phyloP scores from a whole-genome alignment of 2,329 filamentous ascomycete genomes.

The Colletotrichum simmondsii region DNA sequence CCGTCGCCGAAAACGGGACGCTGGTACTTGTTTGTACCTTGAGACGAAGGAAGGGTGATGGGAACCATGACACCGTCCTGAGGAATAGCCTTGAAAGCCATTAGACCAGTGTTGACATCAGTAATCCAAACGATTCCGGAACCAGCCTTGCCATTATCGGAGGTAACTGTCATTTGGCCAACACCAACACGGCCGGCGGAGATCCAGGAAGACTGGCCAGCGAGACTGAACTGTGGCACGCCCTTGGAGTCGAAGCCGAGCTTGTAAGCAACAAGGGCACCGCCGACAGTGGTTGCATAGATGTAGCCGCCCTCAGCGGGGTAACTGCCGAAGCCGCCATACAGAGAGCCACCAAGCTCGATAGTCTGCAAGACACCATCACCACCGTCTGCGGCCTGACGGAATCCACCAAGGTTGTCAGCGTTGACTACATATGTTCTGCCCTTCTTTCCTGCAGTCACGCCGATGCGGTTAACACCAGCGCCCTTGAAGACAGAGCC shows the following conservation, averaged over 20 bases:
- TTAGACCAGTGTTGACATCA: constrained; percentile 49
- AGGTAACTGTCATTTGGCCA: constrained; percentile 49
- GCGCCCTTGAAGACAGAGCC: constrained; percentile 45
- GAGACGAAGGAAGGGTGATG: constrained; percentile 48
- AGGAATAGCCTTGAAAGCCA: constrained; percentile 52
- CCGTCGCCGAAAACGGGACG: constrained; percentile 54
- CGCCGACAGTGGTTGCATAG: constrained; percentile 44
- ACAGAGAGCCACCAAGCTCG: constrained; percentile 45
- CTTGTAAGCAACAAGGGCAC: constrained; percentile 35
- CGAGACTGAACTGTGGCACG: constrained; percentile 46
- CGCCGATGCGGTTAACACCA: constrained; percentile 47
- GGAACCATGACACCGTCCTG: constrained; percentile 46
- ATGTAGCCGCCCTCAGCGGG: constrained; percentile 55
- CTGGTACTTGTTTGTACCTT: constrained; percentile 51
- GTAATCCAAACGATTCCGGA: constrained; percentile 53
- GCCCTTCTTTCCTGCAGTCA: constrained; percentile 52
- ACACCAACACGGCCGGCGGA: constrained; percentile 44
- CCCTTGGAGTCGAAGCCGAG: constrained; percentile 36
- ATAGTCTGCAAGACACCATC: constrained; percentile 51
- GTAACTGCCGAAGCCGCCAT: constrained; percentile 51
- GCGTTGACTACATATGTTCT: constrained; percentile 52
- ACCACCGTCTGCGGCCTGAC: constrained; percentile 46
- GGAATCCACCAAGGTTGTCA: constrained; percentile 54
- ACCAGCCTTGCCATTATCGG: constrained; percentile 46
- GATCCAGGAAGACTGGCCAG: constrained; percentile 39